phyloP scores from a whole-genome alignment of 768 basidiomycete genomes.

The Leccinum boreale region DNA sequence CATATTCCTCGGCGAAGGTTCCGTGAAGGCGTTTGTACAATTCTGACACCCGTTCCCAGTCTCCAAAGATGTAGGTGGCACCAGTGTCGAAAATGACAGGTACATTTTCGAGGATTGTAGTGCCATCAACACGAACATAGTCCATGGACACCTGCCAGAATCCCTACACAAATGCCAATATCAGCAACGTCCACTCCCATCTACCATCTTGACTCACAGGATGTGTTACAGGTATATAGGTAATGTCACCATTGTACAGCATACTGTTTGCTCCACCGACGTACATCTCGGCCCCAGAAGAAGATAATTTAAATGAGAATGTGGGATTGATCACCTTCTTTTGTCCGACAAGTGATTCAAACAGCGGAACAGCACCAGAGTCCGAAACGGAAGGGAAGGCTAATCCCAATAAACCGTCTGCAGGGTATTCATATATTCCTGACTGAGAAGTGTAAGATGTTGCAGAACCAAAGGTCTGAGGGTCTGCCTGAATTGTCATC shows the following conservation, averaged over 20 bases:
- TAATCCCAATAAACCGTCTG: not conserved
- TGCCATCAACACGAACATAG: too few relatives aligned
- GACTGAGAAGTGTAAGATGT: not conserved
- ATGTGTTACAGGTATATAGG: not conserved
- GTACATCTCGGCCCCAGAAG: not conserved
- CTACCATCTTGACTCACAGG: not conserved
- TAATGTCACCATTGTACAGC: not conserved
- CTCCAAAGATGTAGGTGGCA: too few relatives aligned
- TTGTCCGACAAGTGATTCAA: not conserved
- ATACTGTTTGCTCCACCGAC: not conserved
- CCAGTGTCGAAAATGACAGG: too few relatives aligned
- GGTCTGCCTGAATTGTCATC: not conserved
- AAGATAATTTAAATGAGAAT: not conserved
- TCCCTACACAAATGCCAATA: too few relatives aligned
- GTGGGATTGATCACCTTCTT: not conserved
- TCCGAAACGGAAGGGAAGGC: not conserved
- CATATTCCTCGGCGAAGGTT: too few relatives aligned
- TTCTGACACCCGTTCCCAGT: too few relatives aligned
- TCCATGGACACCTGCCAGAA: too few relatives aligned
- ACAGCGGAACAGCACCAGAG: not conserved
- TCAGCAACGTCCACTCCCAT: not conserved
- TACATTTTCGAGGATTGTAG: too few relatives aligned
- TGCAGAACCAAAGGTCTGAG: not conserved
- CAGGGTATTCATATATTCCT: not conserved
- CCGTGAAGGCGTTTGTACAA: too few relatives aligned